Base-by-base conservation (phyloP, 352 stramenopile genomes). In the Lagenidium giganteum region DNA sequence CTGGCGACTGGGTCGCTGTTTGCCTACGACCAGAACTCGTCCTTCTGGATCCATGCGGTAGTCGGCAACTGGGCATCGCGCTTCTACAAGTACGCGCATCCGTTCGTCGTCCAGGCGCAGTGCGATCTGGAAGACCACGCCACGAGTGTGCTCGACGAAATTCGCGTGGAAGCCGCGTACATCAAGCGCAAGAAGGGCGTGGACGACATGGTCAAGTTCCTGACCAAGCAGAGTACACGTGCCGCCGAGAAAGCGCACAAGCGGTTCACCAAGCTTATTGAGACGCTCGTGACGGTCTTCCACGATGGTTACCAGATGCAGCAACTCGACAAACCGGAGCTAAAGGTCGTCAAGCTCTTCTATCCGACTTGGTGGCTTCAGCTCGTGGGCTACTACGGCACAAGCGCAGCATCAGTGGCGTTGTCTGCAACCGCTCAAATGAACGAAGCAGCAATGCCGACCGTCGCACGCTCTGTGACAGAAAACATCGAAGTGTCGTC, bases 341-440 rank as follows among this genome's bases (percentile, higher is more conserved):
- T 93, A 6, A 57, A 38, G 11, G 75, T 67, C 26, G 65, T 62
- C 37, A 67, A 67, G 32, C 66, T 93, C 13, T 90, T 90, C 40
- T 93, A 93, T 40, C 81, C 81, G 3, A 83, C 82, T 46, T 91
- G 76, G 81, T 93, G 78, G 78, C 71, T 93, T 3, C 39, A 89
- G 35, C 46, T 75, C 27, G 78, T 93, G 9, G 81, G 81, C 0
- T 93, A 85, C 42, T 93, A n/a, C n/a, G n/a, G n/a, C n/a, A n/a
- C n/a, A n/a, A n/a, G n/a, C n/a, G n/a, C n/a, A n/a, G n/a, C n/a
- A n/a, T n/a, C n/a, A n/a, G n/a, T n/a, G n/a, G n/a, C n/a, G n/a
- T n/a, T n/a, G n/a, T n/a, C n/a, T n/a, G n/a, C n/a, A n/a, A n/a
- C n/a, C n/a, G n/a, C n/a, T n/a, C n/a, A n/a, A n/a, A n/a, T n/a